phyloP scores from a whole-genome alignment of 2,329 filamentous ascomycete genomes.

The Colletotrichum phormii region DNA sequence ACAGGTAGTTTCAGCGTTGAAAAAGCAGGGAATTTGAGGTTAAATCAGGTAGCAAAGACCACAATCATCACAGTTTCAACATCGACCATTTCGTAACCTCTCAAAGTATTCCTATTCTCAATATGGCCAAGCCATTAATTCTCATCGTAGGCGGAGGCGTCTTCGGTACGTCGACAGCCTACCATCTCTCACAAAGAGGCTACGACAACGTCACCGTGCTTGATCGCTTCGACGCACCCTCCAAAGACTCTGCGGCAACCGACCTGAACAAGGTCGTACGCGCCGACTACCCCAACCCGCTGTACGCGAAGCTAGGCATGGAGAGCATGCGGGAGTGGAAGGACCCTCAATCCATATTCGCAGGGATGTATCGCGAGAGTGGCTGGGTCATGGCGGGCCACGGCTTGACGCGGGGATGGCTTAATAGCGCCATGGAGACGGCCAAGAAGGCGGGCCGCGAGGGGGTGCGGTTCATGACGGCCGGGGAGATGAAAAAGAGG shows the following conservation, averaged over 20 bases:
- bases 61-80: not conserved
- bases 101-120: not conserved
- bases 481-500: constrained; percentile 41
- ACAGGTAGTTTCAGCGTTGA: not conserved
- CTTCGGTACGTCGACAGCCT: constrained; percentile 50
- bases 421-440: constrained; percentile 42
- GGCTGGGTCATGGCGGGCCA: constrained; percentile 45
- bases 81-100: not conserved
- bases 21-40: not conserved
- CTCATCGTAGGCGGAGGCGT: constrained; percentile 43
- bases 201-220: constrained; percentile 41
- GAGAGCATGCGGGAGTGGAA: constrained; percentile 46
- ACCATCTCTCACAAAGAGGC: constrained; percentile 41
- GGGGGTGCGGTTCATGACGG: constrained; percentile 43
- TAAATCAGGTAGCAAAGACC: not conserved
- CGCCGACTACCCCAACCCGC: constrained; percentile 47
- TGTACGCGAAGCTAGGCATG: constrained; percentile 44
- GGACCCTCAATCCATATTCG: constrained; percentile 40
- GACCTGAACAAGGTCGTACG: constrained; percentile 53
- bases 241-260: constrained; percentile 41
- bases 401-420: constrained; percentile 43
- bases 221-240: constrained; percentile 41
- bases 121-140: constrained; percentile 42
- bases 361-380: constrained; percentile 44
- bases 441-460: constrained; percentile 40